Percentiles rank a stretch among this genome's conserved stretches.
Evolutionary conservation across 768 basidiomycete species (phyloP).

Genomic region (Gelatoporia subvermispora): DNA sequence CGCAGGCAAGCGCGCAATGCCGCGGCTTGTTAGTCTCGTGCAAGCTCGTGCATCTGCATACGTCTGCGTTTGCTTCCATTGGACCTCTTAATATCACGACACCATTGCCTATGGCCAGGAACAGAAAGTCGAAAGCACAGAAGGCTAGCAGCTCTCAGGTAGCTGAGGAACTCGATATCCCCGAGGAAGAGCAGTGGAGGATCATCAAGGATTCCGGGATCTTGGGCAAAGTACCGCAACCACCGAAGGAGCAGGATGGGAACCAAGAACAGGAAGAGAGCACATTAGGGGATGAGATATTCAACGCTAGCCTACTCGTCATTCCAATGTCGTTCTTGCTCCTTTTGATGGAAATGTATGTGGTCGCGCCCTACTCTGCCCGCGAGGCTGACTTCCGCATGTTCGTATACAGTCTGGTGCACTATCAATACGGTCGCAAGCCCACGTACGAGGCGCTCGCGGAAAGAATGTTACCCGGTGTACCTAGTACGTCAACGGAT

Average conservation of each 20-base stretch:
- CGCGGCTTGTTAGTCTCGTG: too few relatives aligned
- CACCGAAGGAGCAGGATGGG: constrained; percentile 5
- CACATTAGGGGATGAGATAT: constrained; percentile 61
- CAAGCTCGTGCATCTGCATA: too few relatives aligned
- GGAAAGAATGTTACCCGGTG: constrained; percentile 56
- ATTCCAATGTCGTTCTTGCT: constrained; percentile 74
- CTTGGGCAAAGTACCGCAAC: constrained; percentile 17
- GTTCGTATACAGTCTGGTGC: constrained; percentile 51
- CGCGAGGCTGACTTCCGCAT: not conserved
- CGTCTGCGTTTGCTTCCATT: too few relatives aligned
- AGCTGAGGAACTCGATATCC: constrained; percentile 35
- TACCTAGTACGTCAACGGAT: constrained; percentile 56
- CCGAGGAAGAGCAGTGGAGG: constrained; percentile 77
- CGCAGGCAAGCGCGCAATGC: too few relatives aligned
- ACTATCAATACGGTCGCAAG: constrained; percentile 71
- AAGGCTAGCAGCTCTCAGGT: not conserved
- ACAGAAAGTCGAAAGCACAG: constrained; percentile 11
- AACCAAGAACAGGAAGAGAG: constrained; percentile 30
- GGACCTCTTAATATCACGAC: too few relatives aligned
- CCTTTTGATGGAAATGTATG: constrained; percentile 83
- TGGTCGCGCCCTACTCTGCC: constrained; percentile 2
- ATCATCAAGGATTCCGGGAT: constrained; percentile 61
- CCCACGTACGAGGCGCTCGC: constrained; percentile 42
- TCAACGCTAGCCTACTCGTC: constrained; percentile 58
- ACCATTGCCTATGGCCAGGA: constrained; percentile 15